Evolutionary conservation across 805 yeast species (phyloP).

Genomic region (Cephaloascus albidus): DNA sequence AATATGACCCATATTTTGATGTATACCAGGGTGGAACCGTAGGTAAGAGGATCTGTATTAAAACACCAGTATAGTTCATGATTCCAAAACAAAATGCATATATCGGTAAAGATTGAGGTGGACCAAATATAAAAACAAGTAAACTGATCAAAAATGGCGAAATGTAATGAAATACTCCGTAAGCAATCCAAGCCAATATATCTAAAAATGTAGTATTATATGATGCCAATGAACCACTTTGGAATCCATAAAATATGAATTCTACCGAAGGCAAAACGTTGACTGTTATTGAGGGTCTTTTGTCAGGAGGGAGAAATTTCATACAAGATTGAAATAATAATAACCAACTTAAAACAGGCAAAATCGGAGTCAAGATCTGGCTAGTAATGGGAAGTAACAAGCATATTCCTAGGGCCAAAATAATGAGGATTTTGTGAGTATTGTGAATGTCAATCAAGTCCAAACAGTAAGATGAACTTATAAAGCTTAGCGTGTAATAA

Average conservation of each 20-base stretch:
- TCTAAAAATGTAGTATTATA: not conserved
- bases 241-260: not conserved
- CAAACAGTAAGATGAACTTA: not conserved
- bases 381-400: not conserved
- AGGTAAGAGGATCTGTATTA: constrained; percentile 11
- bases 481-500: not conserved
- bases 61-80: constrained; percentile 5
- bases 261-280: not conserved
- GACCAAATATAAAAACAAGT: not conserved
- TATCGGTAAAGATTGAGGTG: not conserved
- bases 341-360: not conserved
- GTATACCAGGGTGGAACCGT: constrained; percentile 12
- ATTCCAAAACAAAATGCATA: not conserved
- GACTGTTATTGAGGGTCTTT: not conserved
- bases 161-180: not conserved
- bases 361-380: not conserved
- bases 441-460: not conserved
- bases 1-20: constrained; percentile 4
- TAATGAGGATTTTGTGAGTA: not conserved
- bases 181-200: not conserved
- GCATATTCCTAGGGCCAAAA: not conserved
- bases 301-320: not conserved
- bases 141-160: not conserved
- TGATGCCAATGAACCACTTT: not conserved
- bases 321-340: not conserved